phyloP scores from a whole-genome alignment of 176 grass and related monocot genomes.

The Cenchrus fungigraminus region DNA sequence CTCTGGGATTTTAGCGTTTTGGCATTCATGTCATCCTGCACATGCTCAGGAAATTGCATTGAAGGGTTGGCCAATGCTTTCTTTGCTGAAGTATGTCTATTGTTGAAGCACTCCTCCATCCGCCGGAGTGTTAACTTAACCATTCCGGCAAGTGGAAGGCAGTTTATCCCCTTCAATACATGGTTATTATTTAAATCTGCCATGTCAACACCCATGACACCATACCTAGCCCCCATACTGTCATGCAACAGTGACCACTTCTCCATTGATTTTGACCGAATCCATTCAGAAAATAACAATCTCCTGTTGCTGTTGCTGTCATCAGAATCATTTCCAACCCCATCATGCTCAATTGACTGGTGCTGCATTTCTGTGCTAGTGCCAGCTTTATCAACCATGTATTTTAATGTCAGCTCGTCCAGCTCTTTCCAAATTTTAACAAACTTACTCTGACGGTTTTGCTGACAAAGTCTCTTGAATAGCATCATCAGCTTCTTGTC shows the following conservation, averaged over 20 bases:
- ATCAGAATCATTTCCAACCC: not conserved
- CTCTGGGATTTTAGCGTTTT: conserved; percentile 34
- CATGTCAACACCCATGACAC: conserved; percentile 26
- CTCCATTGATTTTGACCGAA: conserved; percentile 26
- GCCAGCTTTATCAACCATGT: not conserved
- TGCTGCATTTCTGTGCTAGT: not conserved
- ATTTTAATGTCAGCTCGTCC: conserved; percentile 10
- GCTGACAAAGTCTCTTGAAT: conserved; percentile 40
- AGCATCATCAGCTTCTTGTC: conserved; percentile 23
- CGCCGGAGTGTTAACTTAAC: conserved; percentile 19
- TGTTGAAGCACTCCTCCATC: conserved; percentile 6
- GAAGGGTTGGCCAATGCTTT: conserved; percentile 26
- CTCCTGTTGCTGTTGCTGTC: not conserved
- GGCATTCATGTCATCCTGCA: conserved; percentile 29
- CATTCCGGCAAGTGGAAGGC: conserved; percentile 28
- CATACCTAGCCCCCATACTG: conserved; percentile 14
- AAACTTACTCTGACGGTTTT: conserved; percentile 22
- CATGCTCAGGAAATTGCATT: conserved; percentile 10
- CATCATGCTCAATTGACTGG: not conserved
- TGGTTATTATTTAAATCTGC: not conserved
- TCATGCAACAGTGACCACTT: conserved; percentile 34
- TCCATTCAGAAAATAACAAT: conserved; percentile 24
- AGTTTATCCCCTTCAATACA: conserved; percentile 34
- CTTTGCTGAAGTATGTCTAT: conserved; percentile 12
- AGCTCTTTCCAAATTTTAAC: conserved; percentile 37